Percentiles rank a stretch among this genome's conserved stretches.
Evolutionary conservation across 1,284 basidiomycete genomes (phyloP).

Genomic region (Cryptococcus wingfieldii): DNA sequence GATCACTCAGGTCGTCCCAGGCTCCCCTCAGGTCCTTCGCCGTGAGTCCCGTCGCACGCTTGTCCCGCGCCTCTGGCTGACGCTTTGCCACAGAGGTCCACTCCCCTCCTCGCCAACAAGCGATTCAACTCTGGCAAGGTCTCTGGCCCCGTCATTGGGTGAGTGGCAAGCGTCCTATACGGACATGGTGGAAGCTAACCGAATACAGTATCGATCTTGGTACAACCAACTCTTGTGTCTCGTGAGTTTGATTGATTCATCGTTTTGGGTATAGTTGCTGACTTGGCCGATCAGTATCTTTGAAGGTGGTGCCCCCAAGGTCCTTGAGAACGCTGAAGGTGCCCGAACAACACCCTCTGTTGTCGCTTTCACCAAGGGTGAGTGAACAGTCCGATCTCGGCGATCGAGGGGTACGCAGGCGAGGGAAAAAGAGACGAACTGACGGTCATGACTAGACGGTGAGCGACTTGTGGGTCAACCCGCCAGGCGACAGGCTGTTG

Average conservation of each 20-base stretch:
- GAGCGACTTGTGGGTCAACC: slow-evolving; percentile 92
- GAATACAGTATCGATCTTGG: slow-evolving; percentile 51
- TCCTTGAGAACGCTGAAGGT: slow-evolving; percentile 97
- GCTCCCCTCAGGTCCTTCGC: slow-evolving; percentile 14
- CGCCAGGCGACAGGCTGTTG: slow-evolving; percentile 94
- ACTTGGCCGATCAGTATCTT: slow-evolving; percentile 56
- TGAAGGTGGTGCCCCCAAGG: slow-evolving; percentile 91
- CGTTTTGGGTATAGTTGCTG: background rate
- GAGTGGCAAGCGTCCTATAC: background rate
- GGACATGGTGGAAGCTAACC: background rate
- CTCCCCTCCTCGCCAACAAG: slow-evolving; percentile 36
- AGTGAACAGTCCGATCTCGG: slow-evolving; percentile 22
- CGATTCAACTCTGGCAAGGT: slow-evolving; percentile 53
- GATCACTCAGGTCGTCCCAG: slow-evolving; percentile 13
- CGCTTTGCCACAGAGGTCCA: slow-evolving; percentile 24
- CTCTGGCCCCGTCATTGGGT: slow-evolving; percentile 51
- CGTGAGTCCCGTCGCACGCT: slow-evolving; percentile 2
- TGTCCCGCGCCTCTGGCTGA: background rate
- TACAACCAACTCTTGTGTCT: slow-evolving; percentile 78
- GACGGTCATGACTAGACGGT: slow-evolving; percentile 53
- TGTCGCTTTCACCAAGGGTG: slow-evolving; percentile 90
- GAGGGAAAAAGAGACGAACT: background rate
- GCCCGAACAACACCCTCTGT: slow-evolving; percentile 96
- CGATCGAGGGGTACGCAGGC: background rate
- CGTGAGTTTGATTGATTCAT: slow-evolving; percentile 41